Evolutionary conservation across 2,329 filamentous ascomycete genomes (phyloP), one percentile per base, ranked within the genome.

Genomic region (Dothideomycetidae sp.): DNA sequence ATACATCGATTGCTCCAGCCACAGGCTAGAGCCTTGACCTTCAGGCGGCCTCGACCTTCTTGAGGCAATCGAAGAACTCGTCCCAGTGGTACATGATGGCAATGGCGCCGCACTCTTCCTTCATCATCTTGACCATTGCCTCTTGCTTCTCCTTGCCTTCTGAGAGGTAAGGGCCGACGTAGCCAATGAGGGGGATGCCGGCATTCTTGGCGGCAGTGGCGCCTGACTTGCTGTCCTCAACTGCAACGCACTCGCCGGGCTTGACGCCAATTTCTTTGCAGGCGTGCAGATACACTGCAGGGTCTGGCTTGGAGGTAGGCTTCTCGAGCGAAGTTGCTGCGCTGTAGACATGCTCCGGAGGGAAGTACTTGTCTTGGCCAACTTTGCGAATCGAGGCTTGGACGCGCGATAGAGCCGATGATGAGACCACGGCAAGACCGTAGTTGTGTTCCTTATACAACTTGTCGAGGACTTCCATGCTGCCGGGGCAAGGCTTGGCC

Each of bases 251-350:
- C 66, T 92, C 78, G 32, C 65, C 64, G 2, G 82, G 65, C 50
- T 70, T 72, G 61, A 79, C 79, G 44, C 78, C 78, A 36, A 92
- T 68, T 54, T 73, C 63, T 60, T 84, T 63, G 54, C 85, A 72
- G 14, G 85, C 81, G 57, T 78, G 71, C 46, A 84, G 61, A 65
- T 93, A 93, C 61, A 93, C 79, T 48, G 82, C 81, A 12, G 86
- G 85, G 60, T 93, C 81, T 11, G 85, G 85, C 71, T 93, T 93
- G 59, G 75, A 81, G 39, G 82, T 86, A n/a, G 85, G 85, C 53
- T 67, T 73, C 40, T 72, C 65, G 49, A 93, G 70, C 41, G 77
- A 83, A 19, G 77, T 82, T 40, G 83, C 83, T 39, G 85, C 85
- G 31, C 77, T 83, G 70, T 81, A 93, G 56, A 93, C 70, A 48